Conservation (phyloP, 208 protist species). For the Acanthamoeba triangularis region DNA sequence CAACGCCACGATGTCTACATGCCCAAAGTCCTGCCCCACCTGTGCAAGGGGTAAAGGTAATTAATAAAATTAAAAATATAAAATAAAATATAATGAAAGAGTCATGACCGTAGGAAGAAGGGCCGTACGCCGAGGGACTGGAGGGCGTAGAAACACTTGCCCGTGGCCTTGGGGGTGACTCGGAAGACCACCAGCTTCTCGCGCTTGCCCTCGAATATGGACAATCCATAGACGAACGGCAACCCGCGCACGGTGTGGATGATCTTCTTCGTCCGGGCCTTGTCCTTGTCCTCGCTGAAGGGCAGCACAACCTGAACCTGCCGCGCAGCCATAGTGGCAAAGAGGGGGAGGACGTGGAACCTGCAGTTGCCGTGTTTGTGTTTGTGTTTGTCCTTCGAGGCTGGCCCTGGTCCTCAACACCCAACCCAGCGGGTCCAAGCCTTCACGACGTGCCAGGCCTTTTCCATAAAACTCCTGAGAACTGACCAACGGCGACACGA, state of each 20-base stretch:
- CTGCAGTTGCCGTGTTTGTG: too few species aligned
- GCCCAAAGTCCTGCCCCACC: conserved; percentile 41
- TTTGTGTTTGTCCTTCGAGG: too few species aligned
- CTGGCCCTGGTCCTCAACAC: too few species aligned
- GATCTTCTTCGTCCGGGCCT: neutral
- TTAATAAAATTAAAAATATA: neutral
- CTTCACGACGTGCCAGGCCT: too few species aligned
- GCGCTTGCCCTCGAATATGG: conserved; percentile 38
- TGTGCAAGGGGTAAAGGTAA: neutral
- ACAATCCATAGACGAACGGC: conserved; percentile 46
- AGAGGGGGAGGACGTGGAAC: too few species aligned
- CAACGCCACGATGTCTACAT: conserved; percentile 45
- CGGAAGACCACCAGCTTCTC: conserved; percentile 53
- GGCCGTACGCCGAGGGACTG: neutral
- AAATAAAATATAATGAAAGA: too few species aligned
- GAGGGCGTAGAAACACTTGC: neutral
- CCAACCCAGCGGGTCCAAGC: too few species aligned
- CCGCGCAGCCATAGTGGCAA: neutral
- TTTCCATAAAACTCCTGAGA: too few species aligned
- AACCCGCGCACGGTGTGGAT: neutral
- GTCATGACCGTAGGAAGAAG: too few species aligned
- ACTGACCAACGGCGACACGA: too few species aligned
- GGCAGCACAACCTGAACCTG: conserved; percentile 3
- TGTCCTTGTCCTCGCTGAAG: neutral
- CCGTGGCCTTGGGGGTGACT: conserved; percentile 21